phyloP scores from a whole-genome alignment of 192 early-diverging fungal species.

The Lunasporangiospora selenospora region DNA sequence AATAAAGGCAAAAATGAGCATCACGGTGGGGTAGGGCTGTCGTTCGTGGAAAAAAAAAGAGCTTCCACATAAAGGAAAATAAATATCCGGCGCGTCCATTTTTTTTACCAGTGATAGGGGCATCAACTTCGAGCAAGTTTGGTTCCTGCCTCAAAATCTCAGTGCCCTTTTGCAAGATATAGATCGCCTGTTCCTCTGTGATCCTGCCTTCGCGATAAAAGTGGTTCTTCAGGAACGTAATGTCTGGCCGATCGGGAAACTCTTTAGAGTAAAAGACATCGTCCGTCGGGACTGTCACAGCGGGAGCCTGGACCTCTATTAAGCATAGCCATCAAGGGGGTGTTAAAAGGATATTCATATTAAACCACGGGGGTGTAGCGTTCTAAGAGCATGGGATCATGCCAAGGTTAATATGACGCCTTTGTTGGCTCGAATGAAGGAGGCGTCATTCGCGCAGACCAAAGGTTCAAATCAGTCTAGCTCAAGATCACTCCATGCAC shows the following conservation, averaged over 20 bases:
- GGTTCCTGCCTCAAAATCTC: conserved; percentile 82
- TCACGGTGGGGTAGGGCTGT: too few relatives aligned
- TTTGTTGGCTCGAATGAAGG: too few relatives aligned
- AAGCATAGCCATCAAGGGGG: too few relatives aligned
- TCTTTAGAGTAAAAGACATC: conserved; percentile 63
- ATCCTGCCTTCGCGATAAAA: conserved; percentile 94
- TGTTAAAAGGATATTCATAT: too few relatives aligned
- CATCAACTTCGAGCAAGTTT: conserved; percentile 87
- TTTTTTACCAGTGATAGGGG: conserved; percentile 84
- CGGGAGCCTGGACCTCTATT: conserved; percentile 63
- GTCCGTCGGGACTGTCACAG: conserved; percentile 53
- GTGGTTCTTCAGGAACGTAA: conserved; percentile 87
- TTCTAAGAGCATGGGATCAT: too few relatives aligned
- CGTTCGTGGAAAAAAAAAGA: conserved; percentile 2
- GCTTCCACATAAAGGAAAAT: neutral
- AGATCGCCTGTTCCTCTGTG: conserved; percentile 90
- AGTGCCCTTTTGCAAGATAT: conserved; percentile 84
- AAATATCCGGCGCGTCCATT: neutral
- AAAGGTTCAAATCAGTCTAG: too few relatives aligned
- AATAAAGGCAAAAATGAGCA: neutral
- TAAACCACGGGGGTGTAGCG: too few relatives aligned
- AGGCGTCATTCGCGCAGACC: too few relatives aligned
- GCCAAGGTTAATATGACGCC: too few relatives aligned
- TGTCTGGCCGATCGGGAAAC: conserved; percentile 73
- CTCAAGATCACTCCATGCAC: too few relatives aligned